Evolutionary conservation across 257 asterid species (phyloP), one percentile per base, ranked within the genome.

Genomic region (Lithospermum erythrorhizon): DNA sequence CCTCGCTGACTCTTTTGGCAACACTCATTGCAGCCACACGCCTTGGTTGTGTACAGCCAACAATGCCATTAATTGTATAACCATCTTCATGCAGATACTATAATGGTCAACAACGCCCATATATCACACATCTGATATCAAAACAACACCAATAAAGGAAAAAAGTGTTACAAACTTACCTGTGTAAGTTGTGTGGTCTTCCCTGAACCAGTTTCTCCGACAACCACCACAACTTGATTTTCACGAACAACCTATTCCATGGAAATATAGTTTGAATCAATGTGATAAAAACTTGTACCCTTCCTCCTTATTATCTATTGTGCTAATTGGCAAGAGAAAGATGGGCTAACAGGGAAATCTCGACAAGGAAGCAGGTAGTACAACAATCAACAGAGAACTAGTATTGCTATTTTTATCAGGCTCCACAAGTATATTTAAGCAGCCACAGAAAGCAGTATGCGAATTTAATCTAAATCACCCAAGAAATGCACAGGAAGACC

Each of bases 11-110:
- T 78, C 98, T 86, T 78, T 91, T 91, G 17, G 98, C 98, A 61
- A 91, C 97, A 56, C 98, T 91, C 98, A 91, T 91, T 68, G 98
- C 98, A 11, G 97, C 98, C 45, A 91, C 97, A 78, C 97, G 97
- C 76, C 98, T 86, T 37, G 98, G 98, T 70, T 91, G 97, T 35
- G 98, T 91, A 82, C 98, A 91, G 61, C 95, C 98, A 70, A 89
- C 86, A 23, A 84, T 70, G 57, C 94, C 89, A 57, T 70, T 76
- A 57, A 37, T 65, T 59, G 97, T 89, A 68, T 89, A 93, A 49
- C 78, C 94, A 77, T 86, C 98, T 71, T 93, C 98, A 69, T 89
- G 84, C 55, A 93, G 83, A 78, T 89, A 93, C 98, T 93, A 14
- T 41, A 41, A 41, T 1, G 17, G 93, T 53, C 64, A 70, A 72